Base-by-base conservation (phyloP, 352 stramenopile species). In the Globisporangium nunn region DNA sequence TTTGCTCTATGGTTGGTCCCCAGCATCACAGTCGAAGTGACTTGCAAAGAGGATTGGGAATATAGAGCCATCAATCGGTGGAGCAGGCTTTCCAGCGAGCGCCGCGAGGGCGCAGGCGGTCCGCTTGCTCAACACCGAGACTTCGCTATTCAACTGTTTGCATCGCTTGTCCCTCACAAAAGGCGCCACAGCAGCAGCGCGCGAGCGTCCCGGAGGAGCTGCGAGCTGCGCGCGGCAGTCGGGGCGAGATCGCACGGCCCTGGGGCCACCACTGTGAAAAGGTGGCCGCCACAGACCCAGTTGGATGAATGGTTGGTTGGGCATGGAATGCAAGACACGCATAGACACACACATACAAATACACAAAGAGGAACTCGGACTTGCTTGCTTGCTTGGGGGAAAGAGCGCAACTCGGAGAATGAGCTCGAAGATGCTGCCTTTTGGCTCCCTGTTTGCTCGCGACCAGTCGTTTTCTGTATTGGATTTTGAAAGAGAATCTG, bases 1-100 rank as follows among this genome's bases (percentile, higher is more conserved):
- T 93, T 61, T 88, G 83, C 83, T 89, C 83, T 87, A 93, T 93
- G 83, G 83, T 93, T 88, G 64, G 73, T 93, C 83, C 87, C 83
- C 72, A 91, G 78, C 81, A 93, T 93, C 76, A 93, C 85, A 3
- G 83, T 90, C 83, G 33, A 72, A 83, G 61, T 61, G 83, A 89
- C 78, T 90, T 86, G 81, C 80, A 88, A 62, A 91, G 73, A 89
- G 91, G 83, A 93, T 79, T 91, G 81, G 83, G 83, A 93, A 93
- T 93, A 93, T 93, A 85, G 81, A 91, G 83, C 83, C 81, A 86
- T 93, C 83, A 79, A 93, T 89, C 83, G 59, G 64, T 78, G 83
- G 83, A 92, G 81, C 81, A 89, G 60, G 51, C 33, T 81, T 89
- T 91, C 84, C 72, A 79, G 74, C 67, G 61, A 63, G 74, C 61